Conservation (phyloP, 192 early-diverging fungal genomes). For the Coemansia sp. region DNA sequence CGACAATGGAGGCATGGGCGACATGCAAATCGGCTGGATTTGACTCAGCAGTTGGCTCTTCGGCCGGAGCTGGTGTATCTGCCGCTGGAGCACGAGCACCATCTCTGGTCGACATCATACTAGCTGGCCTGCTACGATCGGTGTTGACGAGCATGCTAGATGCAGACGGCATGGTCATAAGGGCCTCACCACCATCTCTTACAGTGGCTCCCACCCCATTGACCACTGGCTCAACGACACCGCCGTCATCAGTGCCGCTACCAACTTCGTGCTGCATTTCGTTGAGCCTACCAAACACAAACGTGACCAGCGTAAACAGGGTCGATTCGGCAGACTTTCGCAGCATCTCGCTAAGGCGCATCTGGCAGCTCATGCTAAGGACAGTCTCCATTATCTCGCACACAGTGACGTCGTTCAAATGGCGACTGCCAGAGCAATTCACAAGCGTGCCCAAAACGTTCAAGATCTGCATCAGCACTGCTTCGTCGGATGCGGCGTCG, state of each 20-base stretch:
- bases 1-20: not conserved
- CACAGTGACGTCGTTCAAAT: constrained; percentile 84
- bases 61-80: not conserved
- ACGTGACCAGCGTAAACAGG: constrained; percentile 46
- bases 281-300: constrained; percentile 46
- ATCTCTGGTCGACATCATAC: constrained; percentile 1
- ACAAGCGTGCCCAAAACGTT: constrained; percentile 75
- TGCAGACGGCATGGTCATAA: constrained; percentile 30
- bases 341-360: constrained; percentile 70
- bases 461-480: constrained; percentile 88
- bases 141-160: constrained; percentile 39
- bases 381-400: constrained; percentile 98
- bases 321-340: constrained; percentile 50
- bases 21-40: not conserved
- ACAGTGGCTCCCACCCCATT: not conserved
- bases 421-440: constrained; percentile 64
- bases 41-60: not conserved
- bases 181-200: not conserved
- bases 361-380: constrained; percentile 96
- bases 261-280: constrained; percentile 13
- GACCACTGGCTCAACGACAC: not conserved
- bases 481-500: constrained; percentile 90
- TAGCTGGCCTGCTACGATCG: constrained; percentile 11
- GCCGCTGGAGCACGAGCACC: not conserved
- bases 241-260: not conserved